Percentiles rank a stretch among this genome's conserved stretches.
These are phyloP conservation scores for Gonapodya prolifera DNA, from an alignment of 192 early-diverging fungal species.

Conservation along the genomic window DNA sequence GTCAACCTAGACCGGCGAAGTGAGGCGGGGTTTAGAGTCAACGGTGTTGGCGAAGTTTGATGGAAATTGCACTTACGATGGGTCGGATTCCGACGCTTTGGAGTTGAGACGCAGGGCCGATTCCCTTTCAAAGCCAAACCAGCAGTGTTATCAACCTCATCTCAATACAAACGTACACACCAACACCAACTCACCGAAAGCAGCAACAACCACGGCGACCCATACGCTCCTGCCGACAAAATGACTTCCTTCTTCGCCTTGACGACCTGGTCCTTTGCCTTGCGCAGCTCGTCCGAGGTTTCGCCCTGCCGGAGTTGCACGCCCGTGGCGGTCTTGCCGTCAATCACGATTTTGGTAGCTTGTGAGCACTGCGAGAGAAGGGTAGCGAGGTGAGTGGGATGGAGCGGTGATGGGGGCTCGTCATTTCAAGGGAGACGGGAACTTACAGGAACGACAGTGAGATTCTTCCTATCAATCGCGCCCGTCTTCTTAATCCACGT, in stretches of 20 bases:
- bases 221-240: constrained; percentile 19
- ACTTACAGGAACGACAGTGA: too few relatives aligned
- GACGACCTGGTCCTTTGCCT: background rate
- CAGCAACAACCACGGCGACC: constrained; percentile 18
- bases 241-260: constrained; percentile 18
- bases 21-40: too few relatives aligned
- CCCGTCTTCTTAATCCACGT: background rate
- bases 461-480: background rate
- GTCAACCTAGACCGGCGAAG: too few relatives aligned
- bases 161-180: too few relatives aligned
- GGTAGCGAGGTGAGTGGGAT: too few relatives aligned
- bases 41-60: too few relatives aligned
- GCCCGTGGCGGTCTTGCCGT: background rate
- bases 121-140: too few relatives aligned
- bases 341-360: background rate
- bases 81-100: constrained; percentile 5
- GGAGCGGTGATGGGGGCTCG: too few relatives aligned
- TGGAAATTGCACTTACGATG: constrained; percentile 13
- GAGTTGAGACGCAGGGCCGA: constrained; percentile 12
- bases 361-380: background rate
- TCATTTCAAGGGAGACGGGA: too few relatives aligned
- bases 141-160: too few relatives aligned
- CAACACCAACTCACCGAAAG: too few relatives aligned
- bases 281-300: background rate
- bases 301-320: background rate